Evolutionary conservation across 2,329 filamentous ascomycete genomes (phyloP), one percentile per base, ranked within the genome.

Genomic region (Aureobasidium musti): DNA sequence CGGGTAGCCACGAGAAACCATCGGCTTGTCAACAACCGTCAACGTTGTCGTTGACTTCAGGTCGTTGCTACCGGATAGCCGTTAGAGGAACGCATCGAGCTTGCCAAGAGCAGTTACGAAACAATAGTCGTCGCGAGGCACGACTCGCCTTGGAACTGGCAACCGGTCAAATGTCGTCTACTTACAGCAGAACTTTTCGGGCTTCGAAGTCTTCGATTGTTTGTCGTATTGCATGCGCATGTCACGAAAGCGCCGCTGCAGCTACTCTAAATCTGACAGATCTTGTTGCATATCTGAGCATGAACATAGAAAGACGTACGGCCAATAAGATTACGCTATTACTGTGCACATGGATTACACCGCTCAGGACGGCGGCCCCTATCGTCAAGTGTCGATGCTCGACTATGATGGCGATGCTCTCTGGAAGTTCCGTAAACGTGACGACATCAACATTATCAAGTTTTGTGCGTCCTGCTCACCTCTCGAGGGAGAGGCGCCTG

Each of bases 1-100:
- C 23, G 23, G 45, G 56, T 59, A 59, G 56, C 56, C 56, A 35
- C 39, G 41, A 59, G 41, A 11, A 45, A 47, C 39, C 7, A 28
- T 59, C 56, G 56, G 26, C 26, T 33, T 47, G 10, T 45, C n/a
- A 59, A 47, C 56, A 59, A 45, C 56, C 26, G 56, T 45, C 19
- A 21, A 33, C 14, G 23, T 21, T 19, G 56, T 33, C 56, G 56
- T 59, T 59, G 54, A 43, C 37, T n/a, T 59, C 23, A 4, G 2
- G 19, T 45, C 41, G 56, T 59, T 59, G 39, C 10, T 59, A 59
- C 21, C 56, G 23, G 41, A 45, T 47, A 21, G 39, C n/a, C 39
- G 56, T 59, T 59, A 26, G 8, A 45, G 30, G 39, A 59, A 23
- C 56, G 28, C 21, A 45, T 23, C 56, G 56, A 19, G 19, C 23